Evolutionary conservation across 2,329 filamentous ascomycete species (phyloP), one percentile per base, ranked within the genome.

Genomic region (Talaromyces sp.): DNA sequence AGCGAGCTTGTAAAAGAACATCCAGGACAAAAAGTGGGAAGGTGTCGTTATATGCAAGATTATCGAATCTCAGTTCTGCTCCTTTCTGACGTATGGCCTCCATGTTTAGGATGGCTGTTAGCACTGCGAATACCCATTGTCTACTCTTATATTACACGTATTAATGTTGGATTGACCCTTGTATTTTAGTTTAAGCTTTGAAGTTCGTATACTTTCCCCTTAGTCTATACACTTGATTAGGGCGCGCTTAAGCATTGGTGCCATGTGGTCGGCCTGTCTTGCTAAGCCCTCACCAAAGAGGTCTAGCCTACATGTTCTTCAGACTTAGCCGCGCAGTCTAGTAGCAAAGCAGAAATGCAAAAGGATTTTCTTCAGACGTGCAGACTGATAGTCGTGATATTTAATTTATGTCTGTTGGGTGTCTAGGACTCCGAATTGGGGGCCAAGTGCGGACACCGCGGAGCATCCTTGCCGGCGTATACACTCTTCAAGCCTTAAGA

Each of bases 1-100:
- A 47, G 71, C 76, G 11, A 76, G 74, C 62, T 66, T 66, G 43
- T 66, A 64, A 45, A 61, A 59, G 35, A 37, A 5, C 6, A 31
- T 19, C 3, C 6, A 56, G 31, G 16, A 7, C 5, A 13, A 22
- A 37, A 24, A 9, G 33, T 37, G 19, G 31, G 33, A 14, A 24
- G 52, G 22, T 13, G 31, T 56, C n/a, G 33, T 37, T 56, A 24
- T 56, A 22, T 56, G 11, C 52, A 37, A 39, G 33, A 39, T 56
- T 37, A 39, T 39, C 6, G 9, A 56, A 37, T 22, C 6, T 24
- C 10, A 5, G 50, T 39, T 56, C n/a, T 19, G 11, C 11, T 39
- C 11, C 31, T 22, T 56, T 35, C 13, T 35, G 31, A 31, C n/a
- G 50, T 35, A 35, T 5, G 19, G n/a, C 31, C 31, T 19, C 50